Evolutionary conservation across 2,329 filamentous ascomycete species (phyloP), one percentile per base, ranked within the genome.

Genomic region (Trichoderma aggressivum): DNA sequence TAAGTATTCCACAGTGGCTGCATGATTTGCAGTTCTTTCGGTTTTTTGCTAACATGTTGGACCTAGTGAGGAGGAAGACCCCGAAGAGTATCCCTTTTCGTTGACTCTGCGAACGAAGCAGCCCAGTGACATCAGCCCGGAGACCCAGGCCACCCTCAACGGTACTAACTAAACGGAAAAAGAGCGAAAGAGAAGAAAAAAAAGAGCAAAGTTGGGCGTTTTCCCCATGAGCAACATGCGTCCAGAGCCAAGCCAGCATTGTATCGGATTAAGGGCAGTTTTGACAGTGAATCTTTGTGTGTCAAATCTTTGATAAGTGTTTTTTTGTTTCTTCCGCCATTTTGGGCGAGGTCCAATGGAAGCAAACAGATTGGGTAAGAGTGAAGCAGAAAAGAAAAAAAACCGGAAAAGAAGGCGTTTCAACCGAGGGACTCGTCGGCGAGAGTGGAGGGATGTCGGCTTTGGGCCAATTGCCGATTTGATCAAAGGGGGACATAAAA

Each of bases 51-150:
- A 74, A 78, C 74, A 71, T 43, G 26, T 14, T 62, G 6, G 3
- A 47, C 74, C 72, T 77, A 97, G 94, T 82, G 94, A 96, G 81
- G 94, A 98, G 80, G 96, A 98, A 84, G 96, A 98, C 76, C 89
- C 92, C 0, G 95, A 89, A n/a, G 88, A 89, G 78, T 89, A 89
- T 74, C 85, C 86, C 1, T 89, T 89, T 81, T 87, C 87, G 30
- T 79, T 89, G 73, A 89, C 87, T 7, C 82, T 89, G 72, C 85
- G 87, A 74, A 82, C 83, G 21, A 88, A 88, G 82, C 84, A 83
- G 77, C 53, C 76, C 78, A 14, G 80, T 76, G 47, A 84, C 10
- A 82, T 85, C 43, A 72, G 68, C 53, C 72, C 74, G 11, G 67
- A 64, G 39, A 71, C 71, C 10, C 70, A 73, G 21, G 72, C 73